phyloP scores from a whole-genome alignment of 495 filamentous ascomycete genomes.

The Jackrogersella multiformis region DNA sequence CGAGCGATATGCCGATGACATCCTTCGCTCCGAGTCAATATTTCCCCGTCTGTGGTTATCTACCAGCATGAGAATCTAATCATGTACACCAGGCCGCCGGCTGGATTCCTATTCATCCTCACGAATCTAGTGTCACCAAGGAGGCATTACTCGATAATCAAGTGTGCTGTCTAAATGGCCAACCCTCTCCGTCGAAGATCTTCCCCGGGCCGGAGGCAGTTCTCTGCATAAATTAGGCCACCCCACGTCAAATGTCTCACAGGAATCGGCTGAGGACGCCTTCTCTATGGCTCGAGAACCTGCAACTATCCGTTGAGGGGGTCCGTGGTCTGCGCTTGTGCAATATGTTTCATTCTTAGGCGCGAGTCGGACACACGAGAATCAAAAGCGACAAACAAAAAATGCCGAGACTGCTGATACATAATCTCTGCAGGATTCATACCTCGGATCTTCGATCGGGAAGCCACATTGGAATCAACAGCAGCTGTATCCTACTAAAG shows the following conservation, averaged over 20 bases:
- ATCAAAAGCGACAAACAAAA: slow-evolving; percentile 37
- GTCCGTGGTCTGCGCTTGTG: slow-evolving; percentile 20
- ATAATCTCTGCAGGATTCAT: slow-evolving; percentile 13
- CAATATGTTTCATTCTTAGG: slow-evolving; percentile 36
- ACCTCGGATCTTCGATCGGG: slow-evolving; percentile 31
- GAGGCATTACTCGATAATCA: slow-evolving; percentile 23
- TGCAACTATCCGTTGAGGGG: slow-evolving; percentile 38
- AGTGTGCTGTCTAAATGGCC: slow-evolving; percentile 30
- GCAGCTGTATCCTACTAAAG: slow-evolving; percentile 2
- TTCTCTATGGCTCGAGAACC: slow-evolving; percentile 38
- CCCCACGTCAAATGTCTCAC: slow-evolving; percentile 40
- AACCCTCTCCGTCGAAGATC: slow-evolving; percentile 11
- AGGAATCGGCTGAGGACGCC: slow-evolving; percentile 31
- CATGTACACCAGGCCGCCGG: neutral
- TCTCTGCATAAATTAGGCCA: slow-evolving; percentile 27
- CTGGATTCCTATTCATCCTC: neutral
- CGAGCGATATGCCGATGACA: slow-evolving; percentile 23
- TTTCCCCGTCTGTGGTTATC: slow-evolving; percentile 6
- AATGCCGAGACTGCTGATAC: slow-evolving; percentile 6
- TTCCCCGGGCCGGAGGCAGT: slow-evolving; percentile 22
- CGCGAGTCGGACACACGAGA: slow-evolving; percentile 30
- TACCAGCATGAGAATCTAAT: neutral
- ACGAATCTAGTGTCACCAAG: slow-evolving; percentile 20
- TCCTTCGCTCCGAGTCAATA: slow-evolving; percentile 19
- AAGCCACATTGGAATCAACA: slow-evolving; percentile 34